phyloP scores from a whole-genome alignment of 441 rosid genomes.

The Gossypium lobatum region DNA sequence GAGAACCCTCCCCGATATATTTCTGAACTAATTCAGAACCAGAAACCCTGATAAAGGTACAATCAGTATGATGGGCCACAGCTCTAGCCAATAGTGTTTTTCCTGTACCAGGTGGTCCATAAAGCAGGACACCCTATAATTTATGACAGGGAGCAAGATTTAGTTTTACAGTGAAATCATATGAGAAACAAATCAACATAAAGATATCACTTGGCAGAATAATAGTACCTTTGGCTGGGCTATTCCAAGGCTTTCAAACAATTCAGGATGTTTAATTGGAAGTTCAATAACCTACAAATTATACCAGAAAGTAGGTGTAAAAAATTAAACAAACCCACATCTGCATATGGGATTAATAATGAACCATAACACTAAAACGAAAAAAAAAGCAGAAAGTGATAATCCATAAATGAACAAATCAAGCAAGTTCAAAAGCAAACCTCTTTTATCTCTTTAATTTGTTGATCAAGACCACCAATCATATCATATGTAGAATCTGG shows the following conservation, averaged over 20 bases:
- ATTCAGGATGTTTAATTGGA: conserved; percentile 82
- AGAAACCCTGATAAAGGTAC: conserved; percentile 96
- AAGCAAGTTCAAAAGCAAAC: conserved; percentile 20
- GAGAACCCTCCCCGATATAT: conserved; percentile 94
- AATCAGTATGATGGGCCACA: conserved; percentile 95
- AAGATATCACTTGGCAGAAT: not conserved
- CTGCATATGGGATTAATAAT: not conserved
- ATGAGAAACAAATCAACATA: not conserved
- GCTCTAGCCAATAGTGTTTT: conserved; percentile 93
- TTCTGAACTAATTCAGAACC: conserved; percentile 94
- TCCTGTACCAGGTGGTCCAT: conserved; percentile 98
- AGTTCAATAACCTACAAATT: conserved; percentile 79
- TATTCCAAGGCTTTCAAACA: conserved; percentile 92
- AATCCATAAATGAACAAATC: not conserved
- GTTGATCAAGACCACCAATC: conserved; percentile 96
- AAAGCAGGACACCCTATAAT: conserved; percentile 75
- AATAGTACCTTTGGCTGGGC: conserved; percentile 81
- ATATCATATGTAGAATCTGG: conserved; percentile 94
- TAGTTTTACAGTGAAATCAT: not conserved
- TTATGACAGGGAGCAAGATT: not conserved
- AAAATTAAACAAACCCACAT: conserved; percentile 3
- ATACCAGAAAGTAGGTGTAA: not conserved
- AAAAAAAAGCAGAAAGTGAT: not conserved
- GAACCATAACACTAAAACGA: not conserved
- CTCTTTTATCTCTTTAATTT: conserved; percentile 95